Base-by-base conservation (phyloP, 1,139 yeast species). In the Zygosaccharomyces pseudobailii region DNA sequence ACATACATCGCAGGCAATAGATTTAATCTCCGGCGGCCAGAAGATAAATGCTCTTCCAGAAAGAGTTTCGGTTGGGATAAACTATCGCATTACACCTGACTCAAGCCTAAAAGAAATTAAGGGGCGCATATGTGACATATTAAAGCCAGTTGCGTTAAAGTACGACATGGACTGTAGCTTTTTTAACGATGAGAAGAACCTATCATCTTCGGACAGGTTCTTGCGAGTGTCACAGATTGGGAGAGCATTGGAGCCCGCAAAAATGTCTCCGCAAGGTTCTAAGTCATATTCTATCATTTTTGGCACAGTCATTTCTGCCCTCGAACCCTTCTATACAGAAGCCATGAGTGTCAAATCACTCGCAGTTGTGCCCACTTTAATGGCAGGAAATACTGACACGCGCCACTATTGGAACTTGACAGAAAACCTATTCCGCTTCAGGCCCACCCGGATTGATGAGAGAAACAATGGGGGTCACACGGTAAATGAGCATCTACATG, bases 401-500 rank as follows among this genome's bases (percentile, higher is more conserved):
- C 42, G 42, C 10, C 42, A 39, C 24, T 39, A 28, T 20, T 39
- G 42, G 42, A 39, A 39, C 24, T 39, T 39, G 25, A 39, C 42
- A 4, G 36, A 13, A 5, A 39, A 39, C 13, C n/a, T 39, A 5
- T 39, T 39, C 30, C 22, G 42, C 10, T 32, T 46, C 42, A 9
- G 47, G 31, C 47, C 47, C 23, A 44, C 47, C 19, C 44, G 47
- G 28, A 44, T 44, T 23, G 47, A 44, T 25, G 21, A 6, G 8
- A 27, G 31, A 23, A 44, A 44, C 17, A 44, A 44, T 25, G 45
- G 33, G 9, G 47, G 47, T 5, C 47, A 44, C 33, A 44, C 47
- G 33, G 39, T 40, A 13, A 44, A 44, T 40, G 47, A 44, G 47
- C 47, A 40, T 25, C 30, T 44, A n/a, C 36, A 44, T 22, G 47